Base-by-base conservation (phyloP, 192 early-diverging fungal genomes). In the Linnemannia zychae region DNA sequence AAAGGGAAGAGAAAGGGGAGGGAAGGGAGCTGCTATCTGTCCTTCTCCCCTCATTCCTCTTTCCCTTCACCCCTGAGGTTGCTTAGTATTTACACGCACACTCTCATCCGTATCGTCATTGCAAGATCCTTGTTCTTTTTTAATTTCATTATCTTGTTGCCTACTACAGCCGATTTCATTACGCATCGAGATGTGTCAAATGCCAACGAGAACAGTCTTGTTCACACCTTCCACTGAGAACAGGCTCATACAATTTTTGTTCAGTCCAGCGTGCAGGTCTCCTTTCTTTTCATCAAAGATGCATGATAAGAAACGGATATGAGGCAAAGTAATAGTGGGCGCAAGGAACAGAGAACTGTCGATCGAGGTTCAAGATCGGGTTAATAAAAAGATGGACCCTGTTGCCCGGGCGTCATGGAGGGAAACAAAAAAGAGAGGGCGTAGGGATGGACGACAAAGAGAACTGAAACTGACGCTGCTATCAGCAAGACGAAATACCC, bases 91-190 rank as follows among this genome's bases (percentile, higher is more conserved):
- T 28, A 63, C 24, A 63, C 57, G 57, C 28, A 63, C 24, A 44
- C 40, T 9, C 67, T n/a, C n/a, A n/a, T n/a, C 34, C 20, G 7
- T 37, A 69, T 40, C 67, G 67, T 69, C 67, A 69, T 69, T 69
- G 57, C 28, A 31, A 11, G 31, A 52, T 52, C 18, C 17, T 4
- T 52, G 18, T 6, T 52, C 50, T 2, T 18, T 28, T 1, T 20
- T 13, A 60, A 31, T 60, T 60, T 60, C 57, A 60, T 31, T 31
- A 12, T 24, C 57, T 31, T 63, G 15, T 63, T 63, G 57, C 28
- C 28, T 12, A 15, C 57, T 31, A 63, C 57, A 63, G 24, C 57
- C 53, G 53, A 63, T 63, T 31, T 63, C 11, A 63, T 33, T 63
- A 28, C 12, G 57, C 2, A 63, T 31, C 7, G 24, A 60, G 24